These are phyloP conservation scores for Citropsis articulata DNA, from an alignment of 345 rosid species.

Conservation along the genomic window DNA sequence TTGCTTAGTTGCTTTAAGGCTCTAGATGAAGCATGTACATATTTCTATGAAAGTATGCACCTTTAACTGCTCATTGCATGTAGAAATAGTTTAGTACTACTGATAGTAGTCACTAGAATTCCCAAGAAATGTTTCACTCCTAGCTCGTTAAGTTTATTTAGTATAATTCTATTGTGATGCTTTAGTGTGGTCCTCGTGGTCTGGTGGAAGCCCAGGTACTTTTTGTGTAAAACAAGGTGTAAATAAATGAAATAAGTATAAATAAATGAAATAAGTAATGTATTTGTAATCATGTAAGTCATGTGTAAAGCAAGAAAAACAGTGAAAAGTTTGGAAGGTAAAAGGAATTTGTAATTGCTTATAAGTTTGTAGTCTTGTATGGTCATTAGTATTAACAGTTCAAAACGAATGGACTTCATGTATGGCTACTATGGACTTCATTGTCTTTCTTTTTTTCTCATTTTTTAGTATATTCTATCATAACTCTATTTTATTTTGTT, in stretches of 20 bases:
- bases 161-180: background rate
- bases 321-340: background rate
- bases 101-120: background rate
- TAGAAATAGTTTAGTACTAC: background rate
- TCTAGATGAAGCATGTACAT: background rate
- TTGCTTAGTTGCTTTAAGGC: constrained; percentile 7
- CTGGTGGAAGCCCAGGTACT: background rate
- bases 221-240: background rate
- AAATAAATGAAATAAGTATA: background rate
- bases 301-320: background rate
- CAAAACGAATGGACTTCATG: background rate
- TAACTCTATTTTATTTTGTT: background rate
- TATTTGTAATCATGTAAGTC: background rate
- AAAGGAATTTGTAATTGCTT: background rate
- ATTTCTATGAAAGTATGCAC: background rate
- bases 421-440: background rate
- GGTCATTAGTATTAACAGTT: background rate
- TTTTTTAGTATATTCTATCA: background rate
- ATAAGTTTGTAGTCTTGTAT: background rate
- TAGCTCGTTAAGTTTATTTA: background rate
- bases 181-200: background rate
- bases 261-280: background rate
- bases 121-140: background rate
- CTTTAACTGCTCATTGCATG: constrained; percentile 4
- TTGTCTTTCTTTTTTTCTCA: background rate